Percentiles rank a stretch among this genome's conserved stretches.
phyloP scores from a whole-genome alignment of 805 yeast species.

The Yarrowia yakushimensis region DNA sequence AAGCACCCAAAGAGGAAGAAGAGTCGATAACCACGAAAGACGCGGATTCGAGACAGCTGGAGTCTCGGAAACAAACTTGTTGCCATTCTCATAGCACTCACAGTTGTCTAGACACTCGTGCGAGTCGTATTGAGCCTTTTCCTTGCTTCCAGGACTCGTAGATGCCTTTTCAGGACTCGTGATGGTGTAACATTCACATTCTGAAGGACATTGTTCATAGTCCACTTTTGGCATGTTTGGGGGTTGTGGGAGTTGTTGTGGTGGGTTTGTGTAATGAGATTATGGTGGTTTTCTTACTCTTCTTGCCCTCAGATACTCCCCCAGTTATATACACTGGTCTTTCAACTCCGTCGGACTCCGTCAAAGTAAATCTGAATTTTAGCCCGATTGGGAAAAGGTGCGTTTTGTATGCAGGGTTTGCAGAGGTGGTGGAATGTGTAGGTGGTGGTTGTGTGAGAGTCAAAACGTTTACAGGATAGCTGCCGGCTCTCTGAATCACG shows the following conservation, averaged over 20 bases:
- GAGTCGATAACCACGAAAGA: not conserved
- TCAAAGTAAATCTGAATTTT: slow-evolving; percentile 12
- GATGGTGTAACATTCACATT: slow-evolving; percentile 8
- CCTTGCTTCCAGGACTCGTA: not conserved
- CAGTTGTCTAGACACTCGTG: slow-evolving; percentile 5
- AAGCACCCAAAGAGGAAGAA: slow-evolving; percentile 7
- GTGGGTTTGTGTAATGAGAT: too few relatives aligned
- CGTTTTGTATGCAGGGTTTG: too few relatives aligned
- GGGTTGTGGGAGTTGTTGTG: not conserved
- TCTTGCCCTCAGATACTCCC: not conserved
- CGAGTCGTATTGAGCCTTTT: not conserved
- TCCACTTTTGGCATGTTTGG: not conserved
- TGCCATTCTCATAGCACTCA: not conserved
- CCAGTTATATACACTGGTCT: not conserved
- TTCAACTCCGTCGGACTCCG: slow-evolving; percentile 1
- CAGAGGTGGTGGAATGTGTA: not conserved
- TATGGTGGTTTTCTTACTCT: not conserved
- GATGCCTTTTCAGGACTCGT: not conserved
- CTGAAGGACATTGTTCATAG: not conserved
- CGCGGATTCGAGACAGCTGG: not conserved
- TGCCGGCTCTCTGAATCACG: too few relatives aligned
- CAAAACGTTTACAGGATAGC: not conserved
- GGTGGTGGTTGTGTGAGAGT: not conserved
- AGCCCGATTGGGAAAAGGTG: not conserved
- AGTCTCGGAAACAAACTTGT: not conserved